Conservation (phyloP, 345 rosid species). For the Camelina neglecta region DNA sequence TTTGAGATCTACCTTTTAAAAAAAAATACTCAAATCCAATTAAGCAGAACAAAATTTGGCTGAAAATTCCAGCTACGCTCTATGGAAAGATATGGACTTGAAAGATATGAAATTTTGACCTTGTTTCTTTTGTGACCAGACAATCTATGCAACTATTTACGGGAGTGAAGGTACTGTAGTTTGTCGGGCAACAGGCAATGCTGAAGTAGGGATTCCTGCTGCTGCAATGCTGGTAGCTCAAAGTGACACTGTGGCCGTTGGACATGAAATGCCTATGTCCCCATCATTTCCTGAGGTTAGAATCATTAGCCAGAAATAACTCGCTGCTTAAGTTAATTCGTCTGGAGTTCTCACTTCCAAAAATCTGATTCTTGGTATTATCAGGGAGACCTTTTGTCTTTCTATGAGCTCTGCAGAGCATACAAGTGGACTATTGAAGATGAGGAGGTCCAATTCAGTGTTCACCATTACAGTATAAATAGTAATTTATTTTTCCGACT, state of each 20-base stretch:
- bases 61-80: conserved; percentile 9
- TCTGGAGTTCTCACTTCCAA: conserved; percentile 21
- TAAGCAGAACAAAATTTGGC: conserved; percentile 17
- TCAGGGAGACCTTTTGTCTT: conserved; percentile 85
- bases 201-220: conserved; percentile 78
- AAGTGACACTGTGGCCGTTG: conserved; percentile 80
- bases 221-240: conserved; percentile 66
- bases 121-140: conserved; percentile 53
- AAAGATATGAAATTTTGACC: conserved; percentile 22
- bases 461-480: not conserved
- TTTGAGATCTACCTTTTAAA: not conserved
- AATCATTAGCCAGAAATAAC: conserved; percentile 38
- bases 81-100: not conserved
- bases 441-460: conserved; percentile 61
- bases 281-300: conserved; percentile 85
- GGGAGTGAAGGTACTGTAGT: conserved; percentile 61
- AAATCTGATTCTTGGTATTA: conserved; percentile 40
- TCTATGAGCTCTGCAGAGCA: conserved; percentile 76
- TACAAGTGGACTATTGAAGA: conserved; percentile 79
- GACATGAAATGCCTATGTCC: conserved; percentile 72
- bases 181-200: conserved; percentile 67
- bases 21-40: not conserved
- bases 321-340: conserved; percentile 17
- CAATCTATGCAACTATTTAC: conserved; percentile 65
- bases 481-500: conserved; percentile 7